These are phyloP conservation scores for Trametes punicea DNA, from an alignment of 768 basidiomycete genomes.

Conservation along the genomic window DNA sequence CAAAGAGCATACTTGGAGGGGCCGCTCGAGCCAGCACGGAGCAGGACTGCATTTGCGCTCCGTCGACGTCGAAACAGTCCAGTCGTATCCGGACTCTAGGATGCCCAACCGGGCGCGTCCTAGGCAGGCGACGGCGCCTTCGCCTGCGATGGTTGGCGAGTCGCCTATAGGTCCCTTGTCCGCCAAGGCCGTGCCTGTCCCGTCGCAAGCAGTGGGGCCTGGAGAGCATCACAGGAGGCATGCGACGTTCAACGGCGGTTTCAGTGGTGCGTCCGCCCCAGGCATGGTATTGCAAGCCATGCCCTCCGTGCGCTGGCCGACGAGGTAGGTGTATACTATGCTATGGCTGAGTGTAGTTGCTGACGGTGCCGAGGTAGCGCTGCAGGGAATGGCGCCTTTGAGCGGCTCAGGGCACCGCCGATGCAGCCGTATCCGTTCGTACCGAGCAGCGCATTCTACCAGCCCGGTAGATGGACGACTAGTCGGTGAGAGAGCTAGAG, in stretches of 20 bases:
- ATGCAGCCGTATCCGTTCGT: neutral
- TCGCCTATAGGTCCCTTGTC: neutral
- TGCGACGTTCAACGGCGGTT: slow-evolving; percentile 2
- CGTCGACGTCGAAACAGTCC: neutral
- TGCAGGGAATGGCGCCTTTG: neutral
- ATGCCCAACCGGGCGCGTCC: neutral
- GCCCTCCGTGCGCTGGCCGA: neutral
- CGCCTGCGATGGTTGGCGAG: neutral
- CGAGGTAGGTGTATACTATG: neutral
- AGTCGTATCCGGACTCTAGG: neutral
- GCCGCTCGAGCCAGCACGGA: neutral
- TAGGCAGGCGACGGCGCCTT: slow-evolving; percentile 1
- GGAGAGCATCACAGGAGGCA: neutral
- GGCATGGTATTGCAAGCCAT: neutral
- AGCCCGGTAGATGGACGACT: too few relatives aligned
- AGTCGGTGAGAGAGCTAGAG: too few relatives aligned
- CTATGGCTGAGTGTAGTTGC: neutral
- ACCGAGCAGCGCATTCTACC: neutral
- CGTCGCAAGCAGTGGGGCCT: neutral
- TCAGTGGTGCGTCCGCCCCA: neutral
- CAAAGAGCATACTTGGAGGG: slow-evolving; percentile 5
- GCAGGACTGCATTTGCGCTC: neutral
- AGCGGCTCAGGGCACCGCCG: neutral
- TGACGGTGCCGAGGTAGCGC: neutral
- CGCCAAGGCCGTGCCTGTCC: neutral